Evolutionary conservation across 495 filamentous ascomycete genomes (phyloP), one percentile per base, ranked within the genome.

Genomic region (Evansstolkia leycettana): DNA sequence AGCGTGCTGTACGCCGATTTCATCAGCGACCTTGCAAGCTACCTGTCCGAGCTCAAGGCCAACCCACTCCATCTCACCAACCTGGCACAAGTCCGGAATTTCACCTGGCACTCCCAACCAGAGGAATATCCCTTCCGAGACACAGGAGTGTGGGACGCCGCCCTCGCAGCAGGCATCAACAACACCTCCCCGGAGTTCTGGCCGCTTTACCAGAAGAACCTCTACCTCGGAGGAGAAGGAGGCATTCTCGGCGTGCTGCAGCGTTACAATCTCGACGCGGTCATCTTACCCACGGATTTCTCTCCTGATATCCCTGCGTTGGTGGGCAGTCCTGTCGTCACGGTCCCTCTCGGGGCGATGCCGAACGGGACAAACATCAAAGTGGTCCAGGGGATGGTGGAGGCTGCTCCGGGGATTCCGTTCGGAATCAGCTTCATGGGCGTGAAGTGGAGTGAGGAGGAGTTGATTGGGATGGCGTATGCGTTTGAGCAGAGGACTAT

Each of bases 401-500:
- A 53, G 3, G 49, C 41, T 0, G 68, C 51, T 8, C 70, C 70
- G 9, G 64, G 66, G 7, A 50, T 73, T 11, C 72, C 71, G 18
- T 75, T 77, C 40, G 75, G 76, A 1, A 47, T 80, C 20, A 64
- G 63, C 23, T 80, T 82, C 51, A 43, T 76, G 34, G 78, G 74
- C 0, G 31, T 36, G 1, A 62, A 59, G 28, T 83, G 64, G 55
- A 67, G 62, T 31, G 69, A 76, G 51, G 58, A 55, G 34, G 61
- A 47, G 31, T 55, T 79, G 31, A 73, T 83, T 33, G 73, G 69
- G n/a, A 65, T 70, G 52, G 76, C 76, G 18, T 81, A 76, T 56
- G 76, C 75, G 13, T 81, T 69, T 54, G 78, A 82, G 58, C 78
- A 82, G 52, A 53, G 64, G 39, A 80, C 73, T n/a, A 54, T 50